A percentile compares a stretch with the other conserved stretches of the same genome.
These are phyloP conservation scores for Penicillium cosmopolitanum DNA, from an alignment of 495 filamentous ascomycete species.

Conservation along the genomic window DNA sequence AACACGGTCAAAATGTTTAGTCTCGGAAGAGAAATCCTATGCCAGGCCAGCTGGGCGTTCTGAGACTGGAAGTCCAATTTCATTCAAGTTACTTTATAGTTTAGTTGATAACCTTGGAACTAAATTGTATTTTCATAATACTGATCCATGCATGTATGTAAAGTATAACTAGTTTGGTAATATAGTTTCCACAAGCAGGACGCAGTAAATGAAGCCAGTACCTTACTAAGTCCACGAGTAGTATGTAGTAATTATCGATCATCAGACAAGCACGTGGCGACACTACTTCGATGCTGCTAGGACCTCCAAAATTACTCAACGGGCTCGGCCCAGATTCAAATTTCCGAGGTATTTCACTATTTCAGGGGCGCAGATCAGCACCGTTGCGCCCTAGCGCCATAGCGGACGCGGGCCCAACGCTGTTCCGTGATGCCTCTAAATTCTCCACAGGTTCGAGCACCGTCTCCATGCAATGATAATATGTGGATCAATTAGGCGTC, in stretches of 20 bases:
- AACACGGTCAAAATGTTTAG: neutral
- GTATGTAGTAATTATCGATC: no score
- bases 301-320: neutral
- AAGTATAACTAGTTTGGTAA: no score
- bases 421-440: neutral
- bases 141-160: no score
- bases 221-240: no score
- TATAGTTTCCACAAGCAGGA: no score
- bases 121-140: no score
- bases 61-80: no score
- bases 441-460: conserved; percentile 5
- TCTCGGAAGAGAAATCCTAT: neutral
- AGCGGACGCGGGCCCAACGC: neutral
- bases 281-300: no score
- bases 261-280: neutral
- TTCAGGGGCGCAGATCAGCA: conserved; percentile 24
- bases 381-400: conserved; percentile 15
- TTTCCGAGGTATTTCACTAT: neutral
- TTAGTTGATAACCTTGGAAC: neutral
- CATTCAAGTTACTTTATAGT: neutral
- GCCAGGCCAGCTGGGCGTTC: neutral
- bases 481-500: conserved; percentile 5
- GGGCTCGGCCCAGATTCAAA: neutral
- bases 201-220: no score
- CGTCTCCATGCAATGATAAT: conserved; percentile 1